Evolutionary conservation across 2,329 filamentous ascomycete species (phyloP).

Genomic region (Pseudovirgaria hyperparasitica): DNA sequence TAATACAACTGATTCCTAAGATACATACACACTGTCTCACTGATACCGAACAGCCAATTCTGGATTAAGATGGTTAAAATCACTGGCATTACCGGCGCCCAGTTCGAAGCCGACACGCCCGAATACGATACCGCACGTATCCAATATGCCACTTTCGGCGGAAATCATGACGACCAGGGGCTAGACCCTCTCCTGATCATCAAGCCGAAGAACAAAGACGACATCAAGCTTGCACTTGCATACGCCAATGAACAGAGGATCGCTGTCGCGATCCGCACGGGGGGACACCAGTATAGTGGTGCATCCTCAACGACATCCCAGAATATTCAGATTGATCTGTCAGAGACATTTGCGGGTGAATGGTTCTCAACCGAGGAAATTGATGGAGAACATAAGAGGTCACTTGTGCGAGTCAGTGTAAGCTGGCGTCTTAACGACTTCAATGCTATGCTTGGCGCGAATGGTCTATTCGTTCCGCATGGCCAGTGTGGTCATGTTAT

Average conservation of each 20-base stretch:
- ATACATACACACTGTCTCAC: no score
- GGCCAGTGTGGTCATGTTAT: no score
- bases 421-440: no score
- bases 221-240: constrained; percentile 28
- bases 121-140: constrained; percentile 6
- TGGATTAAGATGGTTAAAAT: neutral
- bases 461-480: no score
- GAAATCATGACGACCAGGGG: constrained; percentile 28
- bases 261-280: constrained; percentile 33
- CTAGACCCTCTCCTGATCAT: constrained; percentile 34
- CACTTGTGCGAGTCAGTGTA: no score
- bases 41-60: no score
- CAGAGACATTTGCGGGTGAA: no score
- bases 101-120: constrained; percentile 1
- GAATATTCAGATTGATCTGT: constrained; percentile 38
- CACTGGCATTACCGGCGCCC: neutral
- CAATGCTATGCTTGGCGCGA: no score
- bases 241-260: constrained; percentile 29
- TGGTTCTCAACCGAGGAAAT: no score
- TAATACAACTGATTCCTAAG: no score
- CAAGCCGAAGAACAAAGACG: constrained; percentile 29
- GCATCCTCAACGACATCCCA: constrained; percentile 32
- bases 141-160: constrained; percentile 35
- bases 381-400: no score
- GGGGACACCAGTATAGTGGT: constrained; percentile 39